Evolutionary conservation across 2,329 filamentous ascomycete genomes (phyloP), one percentile per base, ranked within the genome.

Genomic region (Sporothrix dimorphospora): DNA sequence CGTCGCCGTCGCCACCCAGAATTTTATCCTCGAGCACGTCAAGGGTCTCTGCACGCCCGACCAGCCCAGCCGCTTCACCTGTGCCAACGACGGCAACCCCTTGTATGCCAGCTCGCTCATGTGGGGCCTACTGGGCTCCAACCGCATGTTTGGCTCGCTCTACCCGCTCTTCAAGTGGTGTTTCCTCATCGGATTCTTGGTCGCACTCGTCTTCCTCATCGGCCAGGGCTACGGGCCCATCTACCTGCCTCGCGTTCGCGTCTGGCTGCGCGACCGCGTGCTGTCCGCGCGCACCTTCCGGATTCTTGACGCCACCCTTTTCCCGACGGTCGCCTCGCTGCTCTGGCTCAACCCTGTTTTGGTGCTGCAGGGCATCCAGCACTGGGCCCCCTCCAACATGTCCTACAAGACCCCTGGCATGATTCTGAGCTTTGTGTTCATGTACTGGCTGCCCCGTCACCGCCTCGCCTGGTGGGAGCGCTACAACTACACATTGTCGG

Each of bases 401-500:
- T 79, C 81, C 14, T 84, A 83, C 78, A 82, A 82, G 76, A 83
- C 82, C 21, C 81, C 81, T 0, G 82, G 82, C 30, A 79, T 84
- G 72, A 80, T 82, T 19, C 74, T 84, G 47, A 79, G 78, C 0
- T 82, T 79, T 69, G 74, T 83, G 71, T 84, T 84, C 78, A 83
- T 83, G 83, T 82, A 82, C 75, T 82, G 79, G 77, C 75, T 85
- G 1, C 80, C 80, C 1, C 76, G 80, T 16, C 79, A 80, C 70
- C 77, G 78, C 14, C 74, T 82, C 65, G 82, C 82, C 0, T 84
- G 82, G 81, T 84, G 82, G 59, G 79, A 82, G 61, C 82, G 84
- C 79, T 85, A 85, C 77, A 84, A 84, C 76, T 85, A 84, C 74
- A 80, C 83, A 3, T 76, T 85, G 3, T 83, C 81, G 11, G 81